Percentiles rank a stretch among this genome's conserved stretches.
Evolutionary conservation across 495 filamentous ascomycete genomes (phyloP).

Genomic region (Penicillium verhagenii): DNA sequence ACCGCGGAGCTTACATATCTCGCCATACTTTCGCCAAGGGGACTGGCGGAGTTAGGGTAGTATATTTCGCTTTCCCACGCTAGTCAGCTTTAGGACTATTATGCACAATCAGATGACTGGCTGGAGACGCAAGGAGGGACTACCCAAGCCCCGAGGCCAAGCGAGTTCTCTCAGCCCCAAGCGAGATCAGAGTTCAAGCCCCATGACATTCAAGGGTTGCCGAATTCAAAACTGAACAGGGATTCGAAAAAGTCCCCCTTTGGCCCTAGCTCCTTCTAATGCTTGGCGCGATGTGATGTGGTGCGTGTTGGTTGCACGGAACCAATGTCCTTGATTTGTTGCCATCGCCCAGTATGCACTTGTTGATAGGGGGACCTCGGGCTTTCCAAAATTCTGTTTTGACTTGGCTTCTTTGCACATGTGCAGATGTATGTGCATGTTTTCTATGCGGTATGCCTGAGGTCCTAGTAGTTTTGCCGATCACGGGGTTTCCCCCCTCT

Average conservation of each 20-base stretch:
- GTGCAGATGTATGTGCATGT: too few relatives aligned
- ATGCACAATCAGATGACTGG: slow-evolving; percentile 6
- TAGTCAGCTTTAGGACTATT: not conserved
- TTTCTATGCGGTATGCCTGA: not conserved
- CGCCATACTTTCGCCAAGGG: too few relatives aligned
- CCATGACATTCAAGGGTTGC: not conserved
- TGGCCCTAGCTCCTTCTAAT: not conserved
- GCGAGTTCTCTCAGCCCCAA: not conserved
- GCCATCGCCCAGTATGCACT: not conserved
- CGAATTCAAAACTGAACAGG: not conserved
- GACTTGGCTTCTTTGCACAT: too few relatives aligned
- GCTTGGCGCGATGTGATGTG: not conserved
- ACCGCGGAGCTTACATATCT: not conserved
- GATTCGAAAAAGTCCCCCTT: not conserved
- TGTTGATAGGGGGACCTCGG: not conserved
- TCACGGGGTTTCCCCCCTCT: not conserved
- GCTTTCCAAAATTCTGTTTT: not conserved
- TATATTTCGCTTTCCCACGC: not conserved
- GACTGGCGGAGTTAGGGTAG: too few relatives aligned
- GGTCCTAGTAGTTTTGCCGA: not conserved
- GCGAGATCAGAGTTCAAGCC: not conserved
- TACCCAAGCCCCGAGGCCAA: not conserved
- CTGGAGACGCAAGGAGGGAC: slow-evolving; percentile 1
- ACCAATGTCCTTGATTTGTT: not conserved
- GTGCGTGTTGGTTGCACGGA: not conserved